Evolutionary conservation across 1,139 yeast species (phyloP).

Genomic region (Yamadazyma spencermartinsiae): DNA sequence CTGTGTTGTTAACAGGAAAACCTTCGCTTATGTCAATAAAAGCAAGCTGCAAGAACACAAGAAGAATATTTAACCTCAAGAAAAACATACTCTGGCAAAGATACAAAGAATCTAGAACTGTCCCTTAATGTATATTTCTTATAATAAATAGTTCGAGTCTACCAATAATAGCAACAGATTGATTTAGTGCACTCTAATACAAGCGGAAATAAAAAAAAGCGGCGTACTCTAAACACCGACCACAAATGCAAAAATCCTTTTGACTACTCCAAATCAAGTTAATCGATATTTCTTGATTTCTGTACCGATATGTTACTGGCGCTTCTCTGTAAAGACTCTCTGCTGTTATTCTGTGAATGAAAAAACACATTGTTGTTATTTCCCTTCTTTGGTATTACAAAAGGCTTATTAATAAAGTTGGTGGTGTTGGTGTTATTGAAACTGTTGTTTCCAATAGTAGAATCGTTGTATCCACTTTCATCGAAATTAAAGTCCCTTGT

Average conservation of each 20-base stretch:
- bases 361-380: conserved; percentile 9
- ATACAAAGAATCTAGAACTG: no score
- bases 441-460: conserved; percentile 9
- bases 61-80: not conserved
- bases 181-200: not conserved
- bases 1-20: not conserved
- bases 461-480: conserved; percentile 1
- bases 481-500: conserved; percentile 10
- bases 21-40: not conserved
- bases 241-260: not conserved
- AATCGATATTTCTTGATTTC: conserved; percentile 8
- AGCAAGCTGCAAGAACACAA: not conserved
- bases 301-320: conserved; percentile 22
- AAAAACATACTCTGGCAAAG: no score
- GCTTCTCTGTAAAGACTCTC: conserved; percentile 29
- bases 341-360: conserved; percentile 26
- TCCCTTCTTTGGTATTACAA: conserved; percentile 30
- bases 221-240: not conserved
- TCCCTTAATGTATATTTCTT: not conserved
- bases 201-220: not conserved
- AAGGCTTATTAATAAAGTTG: conserved; percentile 39
- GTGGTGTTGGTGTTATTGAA: conserved; percentile 15
- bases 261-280: not conserved
- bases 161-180: not conserved
- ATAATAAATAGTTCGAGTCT: not conserved